Evolutionary conservation across 2,329 filamentous ascomycete genomes (phyloP).

Genomic region (Coniochaeta sp.): DNA sequence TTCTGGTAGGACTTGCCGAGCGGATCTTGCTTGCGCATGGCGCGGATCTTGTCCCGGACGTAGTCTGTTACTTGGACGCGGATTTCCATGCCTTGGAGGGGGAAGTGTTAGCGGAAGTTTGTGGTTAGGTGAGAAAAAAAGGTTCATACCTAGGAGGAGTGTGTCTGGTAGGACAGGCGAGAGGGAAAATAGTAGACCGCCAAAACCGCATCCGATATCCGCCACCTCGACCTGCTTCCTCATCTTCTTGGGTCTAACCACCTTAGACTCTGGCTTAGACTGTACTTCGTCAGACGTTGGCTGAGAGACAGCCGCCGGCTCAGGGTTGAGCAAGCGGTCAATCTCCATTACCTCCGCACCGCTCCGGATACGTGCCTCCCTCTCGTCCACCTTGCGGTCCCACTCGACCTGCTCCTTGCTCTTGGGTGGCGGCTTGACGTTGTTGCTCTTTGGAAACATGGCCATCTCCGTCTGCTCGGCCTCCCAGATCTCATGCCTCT

Average conservation of each 20-base stretch:
- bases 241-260: conserved; percentile 27
- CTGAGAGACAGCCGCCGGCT: conserved; percentile 5
- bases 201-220: conserved; percentile 96
- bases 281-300: conserved; percentile 5
- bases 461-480: conserved; percentile 9
- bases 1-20: conserved; percentile 64
- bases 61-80: conserved; percentile 84
- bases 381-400: not conserved
- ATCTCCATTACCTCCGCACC: not conserved
- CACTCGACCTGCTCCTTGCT: conserved; percentile 9
- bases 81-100: conserved; percentile 74
- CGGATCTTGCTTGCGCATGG: conserved; percentile 61
- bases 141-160: conserved; percentile 64
- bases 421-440: conserved; percentile 15
- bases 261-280: conserved; percentile 9
- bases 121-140: conserved; percentile 8
- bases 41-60: conserved; percentile 79
- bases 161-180: conserved; percentile 74
- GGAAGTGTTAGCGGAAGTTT: not conserved
- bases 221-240: conserved; percentile 77
- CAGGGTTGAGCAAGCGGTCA: conserved; percentile 3
- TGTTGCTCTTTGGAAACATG: conserved; percentile 13
- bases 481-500: conserved; percentile 1
- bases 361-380: not conserved
- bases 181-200: conserved; percentile 80